These are phyloP conservation scores for Tylopilus balloui DNA, from an alignment of 768 basidiomycete species.

Conservation along the genomic window DNA sequence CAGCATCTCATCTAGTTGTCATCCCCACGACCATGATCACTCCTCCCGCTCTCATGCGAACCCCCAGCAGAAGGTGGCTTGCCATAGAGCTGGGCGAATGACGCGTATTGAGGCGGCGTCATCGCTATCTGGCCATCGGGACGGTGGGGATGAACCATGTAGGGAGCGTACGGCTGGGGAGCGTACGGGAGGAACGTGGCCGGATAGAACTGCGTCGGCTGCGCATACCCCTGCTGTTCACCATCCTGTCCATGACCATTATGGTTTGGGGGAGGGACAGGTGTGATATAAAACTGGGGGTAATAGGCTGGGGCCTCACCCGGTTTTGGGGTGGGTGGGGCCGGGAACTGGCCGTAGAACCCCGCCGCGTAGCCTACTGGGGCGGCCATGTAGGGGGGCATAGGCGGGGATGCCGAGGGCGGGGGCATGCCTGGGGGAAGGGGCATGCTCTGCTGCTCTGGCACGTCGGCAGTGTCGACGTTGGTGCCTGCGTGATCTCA, in stretches of 20 bases:
- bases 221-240: conserved; percentile 37
- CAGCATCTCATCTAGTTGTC: conserved; percentile 29
- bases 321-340: conserved; percentile 45
- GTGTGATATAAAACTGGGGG: conserved; percentile 46
- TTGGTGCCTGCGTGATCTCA: conserved; percentile 57
- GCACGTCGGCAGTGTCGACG: conserved; percentile 43
- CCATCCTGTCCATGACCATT: conserved; percentile 40
- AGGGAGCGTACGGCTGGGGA: conserved; percentile 46
- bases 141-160: conserved; percentile 43
- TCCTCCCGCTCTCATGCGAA: conserved; percentile 28
- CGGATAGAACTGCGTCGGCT: conserved; percentile 43
- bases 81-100: conserved; percentile 37
- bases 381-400: conserved; percentile 47
- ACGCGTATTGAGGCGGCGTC: conserved; percentile 35
- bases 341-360: conserved; percentile 54
- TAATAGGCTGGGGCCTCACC: conserved; percentile 49
- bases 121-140: conserved; percentile 37
- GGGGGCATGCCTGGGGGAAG: conserved; percentile 41
- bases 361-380: conserved; percentile 50
- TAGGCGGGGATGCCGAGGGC: conserved; percentile 43
- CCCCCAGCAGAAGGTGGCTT: conserved; percentile 37
- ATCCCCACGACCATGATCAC: conserved; percentile 28
- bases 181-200: conserved; percentile 45
- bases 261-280: conserved; percentile 40
- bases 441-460: conserved; percentile 40